A percentile compares a stretch with the other conserved stretches of the same genome.
Evolutionary conservation across 2,329 filamentous ascomycete genomes (phyloP).

Genomic region (Ophiostoma piceae): DNA sequence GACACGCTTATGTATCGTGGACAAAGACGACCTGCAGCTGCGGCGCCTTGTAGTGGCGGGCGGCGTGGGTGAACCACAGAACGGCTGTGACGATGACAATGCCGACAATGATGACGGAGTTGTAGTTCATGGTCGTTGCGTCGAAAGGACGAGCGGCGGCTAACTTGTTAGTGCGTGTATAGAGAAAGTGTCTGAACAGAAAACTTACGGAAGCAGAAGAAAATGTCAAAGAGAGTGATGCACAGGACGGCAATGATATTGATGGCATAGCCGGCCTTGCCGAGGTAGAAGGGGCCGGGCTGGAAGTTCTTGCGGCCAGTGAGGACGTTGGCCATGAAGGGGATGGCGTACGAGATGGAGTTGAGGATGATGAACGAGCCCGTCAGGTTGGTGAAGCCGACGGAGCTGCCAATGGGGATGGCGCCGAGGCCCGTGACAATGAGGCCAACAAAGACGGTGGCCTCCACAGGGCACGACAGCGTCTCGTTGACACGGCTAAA

Average conservation of each 20-base stretch:
- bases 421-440: constrained; percentile 51
- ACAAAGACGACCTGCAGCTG: constrained; percentile 12
- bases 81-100: constrained; percentile 42
- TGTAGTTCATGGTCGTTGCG: constrained; percentile 45
- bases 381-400: constrained; percentile 53
- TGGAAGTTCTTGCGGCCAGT: constrained; percentile 48
- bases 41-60: constrained; percentile 10
- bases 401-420: constrained; percentile 50
- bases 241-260: constrained; percentile 48
- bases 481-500: constrained; percentile 49
- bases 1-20: constrained; percentile 8
- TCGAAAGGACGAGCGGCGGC: constrained; percentile 18
- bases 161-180: background rate
- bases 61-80: constrained; percentile 42
- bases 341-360: constrained; percentile 49
- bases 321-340: constrained; percentile 47
- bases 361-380: constrained; percentile 55
- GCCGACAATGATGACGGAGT: constrained; percentile 50
- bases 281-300: constrained; percentile 50
- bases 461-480: constrained; percentile 54
- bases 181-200: background rate
- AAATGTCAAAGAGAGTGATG: constrained; percentile 52
- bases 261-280: constrained; percentile 44
- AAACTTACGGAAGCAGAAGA: constrained; percentile 55
- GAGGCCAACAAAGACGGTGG: constrained; percentile 51